Conservation (phyloP, 1,284 basidiomycete genomes). For the Microbotryum violaceum region DNA sequence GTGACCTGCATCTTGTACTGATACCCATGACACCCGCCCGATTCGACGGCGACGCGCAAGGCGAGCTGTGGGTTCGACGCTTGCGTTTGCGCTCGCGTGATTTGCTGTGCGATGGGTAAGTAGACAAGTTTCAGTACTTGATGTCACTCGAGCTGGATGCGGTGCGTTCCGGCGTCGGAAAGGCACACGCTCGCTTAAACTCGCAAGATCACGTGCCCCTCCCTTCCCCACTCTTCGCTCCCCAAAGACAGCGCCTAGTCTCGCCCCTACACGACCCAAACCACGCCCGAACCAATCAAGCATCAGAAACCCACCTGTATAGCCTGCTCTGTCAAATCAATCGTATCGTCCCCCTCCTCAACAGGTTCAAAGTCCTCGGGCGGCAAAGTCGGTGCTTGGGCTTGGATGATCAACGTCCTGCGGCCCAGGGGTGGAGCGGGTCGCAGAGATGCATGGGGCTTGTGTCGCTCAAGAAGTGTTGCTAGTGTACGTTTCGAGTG, state of each 20-base stretch:
- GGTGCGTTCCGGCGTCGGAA: too few species aligned
- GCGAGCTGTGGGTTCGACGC: conserved; percentile 56
- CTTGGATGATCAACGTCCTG: not conserved
- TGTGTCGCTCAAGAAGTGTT: too few species aligned
- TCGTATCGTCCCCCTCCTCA: conserved; percentile 9
- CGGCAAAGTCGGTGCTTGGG: conserved; percentile 13
- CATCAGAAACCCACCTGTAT: conserved; percentile 8
- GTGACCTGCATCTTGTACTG: conserved; percentile 82
- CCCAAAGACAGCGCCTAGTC: too few species aligned
- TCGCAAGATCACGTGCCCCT: too few species aligned
- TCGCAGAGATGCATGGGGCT: too few species aligned
- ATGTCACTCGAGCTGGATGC: not conserved
- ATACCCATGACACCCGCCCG: conserved; percentile 86
- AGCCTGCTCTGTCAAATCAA: conserved; percentile 14
- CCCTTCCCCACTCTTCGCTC: too few species aligned
- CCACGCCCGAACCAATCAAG: not conserved
- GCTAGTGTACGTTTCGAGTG: too few species aligned
- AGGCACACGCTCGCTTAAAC: too few species aligned
- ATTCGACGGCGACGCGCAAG: conserved; percentile 70
- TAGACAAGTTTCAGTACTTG: not conserved
- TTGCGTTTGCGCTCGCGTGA: conserved; percentile 14
- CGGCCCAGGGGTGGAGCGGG: too few species aligned
- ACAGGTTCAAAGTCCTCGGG: conserved; percentile 22
- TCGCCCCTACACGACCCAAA: too few species aligned
- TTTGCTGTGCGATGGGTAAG: conserved; percentile 12